Percentiles rank a stretch among this genome's conserved stretches.
These are phyloP conservation scores for Xylariomycetidae sp. DNA, from an alignment of 2,329 filamentous ascomycete species.

Conservation along the genomic window DNA sequence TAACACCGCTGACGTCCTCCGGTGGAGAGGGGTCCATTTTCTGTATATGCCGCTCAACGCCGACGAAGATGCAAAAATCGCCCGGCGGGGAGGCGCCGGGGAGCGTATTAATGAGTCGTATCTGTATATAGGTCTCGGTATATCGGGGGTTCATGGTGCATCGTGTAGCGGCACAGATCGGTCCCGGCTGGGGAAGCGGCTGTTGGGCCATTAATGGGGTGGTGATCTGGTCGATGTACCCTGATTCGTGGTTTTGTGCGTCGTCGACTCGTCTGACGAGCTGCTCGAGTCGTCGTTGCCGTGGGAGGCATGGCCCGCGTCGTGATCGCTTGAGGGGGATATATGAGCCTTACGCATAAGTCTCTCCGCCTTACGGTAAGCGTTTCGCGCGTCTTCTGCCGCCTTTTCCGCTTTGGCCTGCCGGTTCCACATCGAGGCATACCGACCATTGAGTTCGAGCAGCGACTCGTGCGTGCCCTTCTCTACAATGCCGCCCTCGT, in stretches of 20 bases:
- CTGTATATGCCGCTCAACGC: too few relatives aligned
- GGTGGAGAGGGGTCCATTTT: too few relatives aligned
- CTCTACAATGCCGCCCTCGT: slow-evolving; percentile 71
- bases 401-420: slow-evolving; percentile 75
- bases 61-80: too few relatives aligned
- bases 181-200: slow-evolving; percentile 2
- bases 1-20: too few relatives aligned
- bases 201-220: too few relatives aligned
- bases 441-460: slow-evolving; percentile 63
- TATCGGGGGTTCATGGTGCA: too few relatives aligned
- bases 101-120: too few relatives aligned
- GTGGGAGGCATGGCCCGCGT: slow-evolving; percentile 22
- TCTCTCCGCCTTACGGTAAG: slow-evolving; percentile 35
- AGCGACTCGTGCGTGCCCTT: slow-evolving; percentile 74
- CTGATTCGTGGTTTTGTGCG: too few relatives aligned
- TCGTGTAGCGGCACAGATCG: too few relatives aligned
- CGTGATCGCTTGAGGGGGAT: slow-evolving; percentile 19
- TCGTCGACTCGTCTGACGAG: slow-evolving; percentile 25
- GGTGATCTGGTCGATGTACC: too few relatives aligned
- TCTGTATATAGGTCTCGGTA: too few relatives aligned
- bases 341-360: slow-evolving; percentile 46
- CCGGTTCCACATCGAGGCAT: slow-evolving; percentile 83
- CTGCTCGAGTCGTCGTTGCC: slow-evolving; percentile 35
- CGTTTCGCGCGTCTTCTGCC: slow-evolving; percentile 49
- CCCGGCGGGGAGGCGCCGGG: too few relatives aligned